These are phyloP conservation scores for Saccharum spontaneum DNA, from an alignment of 176 grass and related monocot genomes.

Conservation along the genomic window DNA sequence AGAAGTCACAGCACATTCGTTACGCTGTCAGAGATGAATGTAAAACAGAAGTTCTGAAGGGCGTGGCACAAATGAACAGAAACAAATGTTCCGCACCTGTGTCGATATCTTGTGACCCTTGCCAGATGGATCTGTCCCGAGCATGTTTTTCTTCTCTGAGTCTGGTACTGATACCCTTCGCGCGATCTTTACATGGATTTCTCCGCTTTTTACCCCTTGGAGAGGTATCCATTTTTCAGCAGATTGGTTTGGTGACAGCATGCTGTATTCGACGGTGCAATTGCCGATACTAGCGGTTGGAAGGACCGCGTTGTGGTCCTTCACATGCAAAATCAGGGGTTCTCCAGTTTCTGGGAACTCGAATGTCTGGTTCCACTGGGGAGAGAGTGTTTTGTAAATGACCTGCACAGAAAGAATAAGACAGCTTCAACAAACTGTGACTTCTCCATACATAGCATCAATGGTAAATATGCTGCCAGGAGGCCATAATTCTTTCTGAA, in stretches of 20 bases:
- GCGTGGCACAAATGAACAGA: background rate
- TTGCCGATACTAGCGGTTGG: constrained; percentile 78
- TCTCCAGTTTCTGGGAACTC: constrained; percentile 86
- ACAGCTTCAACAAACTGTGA: background rate
- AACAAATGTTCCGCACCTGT: constrained; percentile 35
- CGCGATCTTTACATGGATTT: constrained; percentile 67
- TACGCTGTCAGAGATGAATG: background rate
- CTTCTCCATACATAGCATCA: background rate
- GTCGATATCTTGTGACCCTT: constrained; percentile 57
- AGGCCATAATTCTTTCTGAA: background rate
- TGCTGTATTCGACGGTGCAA: constrained; percentile 78
- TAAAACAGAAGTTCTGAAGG: background rate
- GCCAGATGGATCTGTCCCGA: constrained; percentile 34
- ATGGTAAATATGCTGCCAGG: background rate
- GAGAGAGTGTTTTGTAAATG: constrained; percentile 82
- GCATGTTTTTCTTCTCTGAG: constrained; percentile 40
- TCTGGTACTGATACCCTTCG: constrained; percentile 38
- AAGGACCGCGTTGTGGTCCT: constrained; percentile 85
- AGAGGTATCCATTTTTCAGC: constrained; percentile 84
- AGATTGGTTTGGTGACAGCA: constrained; percentile 59
- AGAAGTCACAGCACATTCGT: background rate
- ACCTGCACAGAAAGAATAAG: constrained; percentile 49
- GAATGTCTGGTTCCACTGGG: constrained; percentile 83
- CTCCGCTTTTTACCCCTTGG: constrained; percentile 75
- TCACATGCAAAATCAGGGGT: constrained; percentile 64